These are phyloP conservation scores for Paraconiothyrium brasiliense DNA, from an alignment of 2,329 filamentous ascomycete genomes.

Conservation along the genomic window DNA sequence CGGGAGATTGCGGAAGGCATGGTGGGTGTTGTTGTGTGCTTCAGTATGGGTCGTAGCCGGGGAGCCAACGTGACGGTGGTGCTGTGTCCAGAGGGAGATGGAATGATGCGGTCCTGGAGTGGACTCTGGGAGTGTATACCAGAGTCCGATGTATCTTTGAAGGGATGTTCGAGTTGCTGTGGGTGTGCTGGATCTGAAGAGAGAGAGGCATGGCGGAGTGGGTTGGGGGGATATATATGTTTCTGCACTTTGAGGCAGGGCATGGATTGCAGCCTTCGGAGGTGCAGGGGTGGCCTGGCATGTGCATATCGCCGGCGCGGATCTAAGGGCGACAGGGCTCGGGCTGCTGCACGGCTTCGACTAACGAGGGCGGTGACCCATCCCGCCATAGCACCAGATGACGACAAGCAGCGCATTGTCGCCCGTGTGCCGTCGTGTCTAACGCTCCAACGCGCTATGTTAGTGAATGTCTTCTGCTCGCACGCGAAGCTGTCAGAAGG, in stretches of 20 bases:
- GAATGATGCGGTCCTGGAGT: conserved; percentile 33
- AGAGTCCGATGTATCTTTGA: conserved; percentile 22
- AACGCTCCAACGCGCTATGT: not conserved
- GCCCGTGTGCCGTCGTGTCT: not conserved
- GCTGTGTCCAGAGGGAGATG: conserved; percentile 32
- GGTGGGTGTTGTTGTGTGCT: conserved; percentile 38
- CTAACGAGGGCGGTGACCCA: conserved; percentile 43
- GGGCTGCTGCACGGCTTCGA: not conserved
- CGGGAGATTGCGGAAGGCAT: conserved; percentile 44
- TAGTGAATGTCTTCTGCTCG: conserved; percentile 1
- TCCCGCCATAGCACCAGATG: conserved; percentile 32
- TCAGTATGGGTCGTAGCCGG: conserved; percentile 42
- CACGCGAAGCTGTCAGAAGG: conserved; percentile 11
- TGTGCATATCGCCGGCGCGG: conserved; percentile 24
- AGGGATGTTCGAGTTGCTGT: conserved; percentile 18
- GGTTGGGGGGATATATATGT: conserved; percentile 39
- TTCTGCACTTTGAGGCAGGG: conserved; percentile 34
- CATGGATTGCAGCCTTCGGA: conserved; percentile 29
- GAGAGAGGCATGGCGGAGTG: conserved; percentile 34
- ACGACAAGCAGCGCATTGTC: conserved; percentile 30
- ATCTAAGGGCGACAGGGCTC: conserved; percentile 23
- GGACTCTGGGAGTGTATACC: conserved; percentile 26
- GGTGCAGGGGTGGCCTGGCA: conserved; percentile 35
- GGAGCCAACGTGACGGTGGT: conserved; percentile 42
- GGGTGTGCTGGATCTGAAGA: conserved; percentile 22